Base-by-base conservation (phyloP, 306 rosid genomes). In the Coriaria nepalensis region DNA sequence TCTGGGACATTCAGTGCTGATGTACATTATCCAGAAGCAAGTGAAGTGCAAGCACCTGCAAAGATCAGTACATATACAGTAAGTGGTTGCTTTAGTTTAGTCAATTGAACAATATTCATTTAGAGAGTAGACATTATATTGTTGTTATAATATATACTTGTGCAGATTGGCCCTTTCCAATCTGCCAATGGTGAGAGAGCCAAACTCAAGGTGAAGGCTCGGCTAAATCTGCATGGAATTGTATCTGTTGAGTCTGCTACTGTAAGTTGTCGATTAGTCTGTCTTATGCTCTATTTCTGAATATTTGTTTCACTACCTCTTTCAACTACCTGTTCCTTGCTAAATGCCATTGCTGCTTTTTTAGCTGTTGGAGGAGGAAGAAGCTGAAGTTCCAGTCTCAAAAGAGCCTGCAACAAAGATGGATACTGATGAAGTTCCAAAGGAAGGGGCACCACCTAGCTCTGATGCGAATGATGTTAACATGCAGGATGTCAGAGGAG, bases 311-410 rank as follows among this genome's bases (percentile, higher is more conserved):
- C 29, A 20, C 2, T 20, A 1, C 29, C 29, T 20, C 29, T 20
- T 20, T 20, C 29, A 20, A 20, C 29, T 20, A 20, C 29, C 3
- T 20, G 29, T 20, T 1, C n/a, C 54, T 61, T 46, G 6, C 53
- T 51, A 29, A 20, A 20, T 20, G 29, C 37, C 37, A 15, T 45
- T 39, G 39, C 35, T 37, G 37, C 33, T 32, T 57, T 34, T 13
- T 66, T 59, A 90, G 98, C 92, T 81, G 8, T 29, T 90, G 65
- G 98, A 90, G 53, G 98, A 85, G 72, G 97, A 84, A 67, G 94
- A 84, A 35, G 40, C 73, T 61, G 94, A 90, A 58, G 77, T 85
- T 63, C 76, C 81, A 12, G 81, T 90, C 45, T 55, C 75, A 54
- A 80, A 66, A 71, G 88, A 76, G 52, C 41, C 75, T 40, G 48